Percentiles rank a stretch among this genome's conserved stretches.
Evolutionary conservation across 169 alveolate species (phyloP).

Genomic region (Besnoitia besnoiti): DNA sequence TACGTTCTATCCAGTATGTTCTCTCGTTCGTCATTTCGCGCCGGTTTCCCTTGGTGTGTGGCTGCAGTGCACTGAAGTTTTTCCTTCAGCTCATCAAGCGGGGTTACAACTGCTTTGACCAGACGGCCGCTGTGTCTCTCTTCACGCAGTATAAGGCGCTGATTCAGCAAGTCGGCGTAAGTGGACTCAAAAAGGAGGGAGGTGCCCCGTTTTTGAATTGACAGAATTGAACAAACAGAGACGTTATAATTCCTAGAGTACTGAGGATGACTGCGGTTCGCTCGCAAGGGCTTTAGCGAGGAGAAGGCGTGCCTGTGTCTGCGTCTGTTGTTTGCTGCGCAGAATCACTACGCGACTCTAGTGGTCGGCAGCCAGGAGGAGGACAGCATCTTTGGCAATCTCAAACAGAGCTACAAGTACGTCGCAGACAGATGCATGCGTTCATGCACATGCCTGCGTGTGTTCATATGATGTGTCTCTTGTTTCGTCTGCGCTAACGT

Average conservation of each 20-base stretch:
- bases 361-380: slow-evolving; percentile 22
- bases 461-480: no score
- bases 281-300: no score
- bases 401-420: slow-evolving; percentile 7
- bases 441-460: no score
- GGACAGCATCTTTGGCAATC: background rate
- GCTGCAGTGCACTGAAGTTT: background rate
- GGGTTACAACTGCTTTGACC: background rate
- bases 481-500: no score
- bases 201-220: no score
- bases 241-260: no score
- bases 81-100: background rate
- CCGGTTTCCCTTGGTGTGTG: background rate
- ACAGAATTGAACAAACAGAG: no score
- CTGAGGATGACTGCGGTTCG: no score
- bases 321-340: background rate
- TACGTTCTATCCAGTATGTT: background rate
- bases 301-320: no score
- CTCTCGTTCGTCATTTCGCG: background rate
- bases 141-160: background rate
- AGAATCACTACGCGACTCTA: background rate
- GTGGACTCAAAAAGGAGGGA: no score
- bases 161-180: background rate
- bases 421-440: no score
- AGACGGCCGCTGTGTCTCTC: background rate